These are phyloP conservation scores for Colletotrichum tropicale DNA, from an alignment of 2,329 filamentous ascomycete genomes.

Conservation along the genomic window DNA sequence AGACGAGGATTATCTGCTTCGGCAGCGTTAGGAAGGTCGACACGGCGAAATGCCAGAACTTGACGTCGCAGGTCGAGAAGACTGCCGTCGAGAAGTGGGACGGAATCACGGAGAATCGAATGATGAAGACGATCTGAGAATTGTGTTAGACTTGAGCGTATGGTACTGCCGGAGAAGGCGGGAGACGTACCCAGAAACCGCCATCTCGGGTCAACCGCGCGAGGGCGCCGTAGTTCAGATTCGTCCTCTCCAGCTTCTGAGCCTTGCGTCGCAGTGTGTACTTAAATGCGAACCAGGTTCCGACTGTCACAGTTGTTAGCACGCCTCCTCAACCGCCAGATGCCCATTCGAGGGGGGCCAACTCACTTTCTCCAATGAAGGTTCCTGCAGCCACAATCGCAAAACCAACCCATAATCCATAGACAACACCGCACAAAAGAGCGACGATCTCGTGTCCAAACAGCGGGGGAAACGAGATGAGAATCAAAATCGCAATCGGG, in stretches of 20 bases:
- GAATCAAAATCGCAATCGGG: constrained; percentile 40
- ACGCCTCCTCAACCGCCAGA: too few species aligned
- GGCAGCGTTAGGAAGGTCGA: constrained; percentile 44
- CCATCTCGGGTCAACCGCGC: constrained; percentile 43
- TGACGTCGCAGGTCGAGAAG: constrained; percentile 45
- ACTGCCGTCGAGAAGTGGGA: constrained; percentile 47
- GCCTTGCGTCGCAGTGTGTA: constrained; percentile 38
- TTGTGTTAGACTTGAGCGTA: accelerated
- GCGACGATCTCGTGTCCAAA: constrained; percentile 46
- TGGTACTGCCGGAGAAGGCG: accelerated
- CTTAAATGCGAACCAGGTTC: constrained; percentile 45
- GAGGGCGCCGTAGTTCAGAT: constrained; percentile 43
- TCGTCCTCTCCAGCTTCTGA: constrained; percentile 41
- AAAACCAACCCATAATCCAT: constrained; percentile 44
- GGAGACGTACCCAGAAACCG: constrained; percentile 35
- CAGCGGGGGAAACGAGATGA: constrained; percentile 45
- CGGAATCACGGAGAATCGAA: constrained; percentile 44
- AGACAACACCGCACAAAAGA: constrained; percentile 45
- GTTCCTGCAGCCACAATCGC: constrained; percentile 44
- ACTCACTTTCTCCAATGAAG: constrained; percentile 38
- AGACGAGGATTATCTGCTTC: constrained; percentile 46
- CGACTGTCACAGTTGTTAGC: accelerated
- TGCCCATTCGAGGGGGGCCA: accelerated
- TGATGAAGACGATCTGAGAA: constrained; percentile 37
- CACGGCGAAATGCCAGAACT: constrained; percentile 43